phyloP scores from a whole-genome alignment of 169 alveolate species.

The Perkinsus marinus region DNA sequence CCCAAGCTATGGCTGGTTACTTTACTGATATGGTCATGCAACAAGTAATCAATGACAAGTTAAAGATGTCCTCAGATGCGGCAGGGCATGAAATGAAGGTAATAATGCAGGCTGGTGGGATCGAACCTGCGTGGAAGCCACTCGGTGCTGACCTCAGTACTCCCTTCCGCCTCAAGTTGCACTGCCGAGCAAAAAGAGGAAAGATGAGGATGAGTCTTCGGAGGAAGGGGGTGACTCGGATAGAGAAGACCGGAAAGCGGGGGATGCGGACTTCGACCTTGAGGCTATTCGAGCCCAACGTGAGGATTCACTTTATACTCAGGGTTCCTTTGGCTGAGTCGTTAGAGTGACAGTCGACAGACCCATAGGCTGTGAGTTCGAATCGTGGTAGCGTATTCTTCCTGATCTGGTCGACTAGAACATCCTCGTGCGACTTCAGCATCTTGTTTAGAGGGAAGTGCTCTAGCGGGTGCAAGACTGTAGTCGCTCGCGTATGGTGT shows the following conservation, averaged over 20 bases:
- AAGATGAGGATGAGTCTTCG: neutral
- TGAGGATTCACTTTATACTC: neutral
- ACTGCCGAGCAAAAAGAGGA: neutral
- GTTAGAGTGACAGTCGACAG: neutral
- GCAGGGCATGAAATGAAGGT: neutral
- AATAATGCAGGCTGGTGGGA: neutral
- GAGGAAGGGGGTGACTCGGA: neutral
- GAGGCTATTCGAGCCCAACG: neutral
- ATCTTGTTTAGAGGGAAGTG: neutral
- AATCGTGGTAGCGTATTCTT: neutral
- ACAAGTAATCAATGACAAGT: neutral
- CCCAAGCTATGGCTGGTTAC: neutral
- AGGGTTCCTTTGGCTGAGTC: neutral
- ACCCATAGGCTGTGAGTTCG: neutral
- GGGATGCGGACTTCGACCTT: neutral
- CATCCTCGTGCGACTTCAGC: no score
- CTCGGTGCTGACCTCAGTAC: neutral
- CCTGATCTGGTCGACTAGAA: no score
- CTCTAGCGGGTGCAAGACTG: no score
- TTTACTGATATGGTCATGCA: neutral
- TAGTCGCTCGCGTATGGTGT: no score
- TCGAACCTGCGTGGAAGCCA: neutral
- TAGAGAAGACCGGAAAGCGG: neutral
- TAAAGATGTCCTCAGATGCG: neutral
- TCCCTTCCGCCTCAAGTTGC: neutral